These are phyloP conservation scores for Aspergillus cejpii DNA, from an alignment of 2,329 filamentous ascomycete genomes.

Conservation along the genomic window DNA sequence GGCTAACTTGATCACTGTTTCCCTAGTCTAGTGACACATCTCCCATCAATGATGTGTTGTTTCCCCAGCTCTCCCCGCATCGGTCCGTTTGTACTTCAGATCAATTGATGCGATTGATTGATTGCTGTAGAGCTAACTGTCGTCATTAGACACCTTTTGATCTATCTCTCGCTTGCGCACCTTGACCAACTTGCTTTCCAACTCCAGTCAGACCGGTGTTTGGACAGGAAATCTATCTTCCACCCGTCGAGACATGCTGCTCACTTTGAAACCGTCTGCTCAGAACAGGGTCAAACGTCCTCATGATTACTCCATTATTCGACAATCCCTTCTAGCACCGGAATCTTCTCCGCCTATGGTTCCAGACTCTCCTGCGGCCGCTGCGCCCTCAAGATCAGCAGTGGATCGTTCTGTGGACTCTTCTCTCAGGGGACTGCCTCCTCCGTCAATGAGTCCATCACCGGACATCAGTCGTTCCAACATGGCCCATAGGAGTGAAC, in stretches of 20 bases:
- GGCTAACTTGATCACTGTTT: constrained; percentile 4
- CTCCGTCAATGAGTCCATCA: constrained; percentile 57
- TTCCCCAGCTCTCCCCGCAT: background rate
- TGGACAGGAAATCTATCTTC: background rate
- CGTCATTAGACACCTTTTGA: background rate
- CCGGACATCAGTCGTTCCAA: constrained; percentile 23
- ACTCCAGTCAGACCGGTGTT: background rate
- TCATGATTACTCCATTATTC: constrained; percentile 45
- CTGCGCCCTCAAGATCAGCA: constrained; percentile 28
- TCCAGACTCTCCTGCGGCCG: constrained; percentile 26
- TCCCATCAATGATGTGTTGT: background rate
- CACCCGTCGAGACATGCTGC: constrained; percentile 39
- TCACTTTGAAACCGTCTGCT: constrained; percentile 46
- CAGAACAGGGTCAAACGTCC: constrained; percentile 44
- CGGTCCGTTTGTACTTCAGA: background rate
- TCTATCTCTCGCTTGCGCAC: background rate
- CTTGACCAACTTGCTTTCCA: background rate
- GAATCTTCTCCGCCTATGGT: constrained; percentile 31
- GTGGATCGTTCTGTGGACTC: constrained; percentile 58
- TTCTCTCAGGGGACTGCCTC: constrained; percentile 63
- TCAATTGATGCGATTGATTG: background rate
- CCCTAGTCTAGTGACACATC: background rate
- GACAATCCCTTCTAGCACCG: constrained; percentile 38
- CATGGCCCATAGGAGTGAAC: constrained; percentile 44
- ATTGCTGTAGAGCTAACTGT: background rate